Base-by-base conservation (phyloP, 2,329 filamentous ascomycete genomes). In the Aureobasidium lini region DNA sequence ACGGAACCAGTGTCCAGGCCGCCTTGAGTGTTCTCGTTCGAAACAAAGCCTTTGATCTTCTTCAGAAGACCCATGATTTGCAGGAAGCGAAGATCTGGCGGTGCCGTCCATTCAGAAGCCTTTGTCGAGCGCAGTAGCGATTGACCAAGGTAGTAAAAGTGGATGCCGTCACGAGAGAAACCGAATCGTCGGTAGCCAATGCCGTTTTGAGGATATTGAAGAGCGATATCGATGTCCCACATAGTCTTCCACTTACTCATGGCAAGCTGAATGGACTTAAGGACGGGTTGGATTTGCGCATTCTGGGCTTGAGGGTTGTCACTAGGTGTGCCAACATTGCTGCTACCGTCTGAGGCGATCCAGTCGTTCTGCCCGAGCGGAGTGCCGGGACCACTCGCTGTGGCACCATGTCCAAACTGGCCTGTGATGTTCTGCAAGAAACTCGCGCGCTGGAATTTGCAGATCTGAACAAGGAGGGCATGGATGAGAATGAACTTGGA, bases 401-500 rank as follows among this genome's bases (percentile, higher is more conserved):
- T 39, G 5, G 48, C 47, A 31, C 37, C 39, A 23, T 52, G 57
- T n/a, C 46, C 57, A 18, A 50, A 46, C 3, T 50, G 46, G 43
- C 73, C 68, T 49, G 59, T 62, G 11, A 60, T 62, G 36, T 57
- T 43, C 28, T 49, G 37, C 31, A 46, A 16, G 44, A 64, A 58
- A 48, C 66, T 70, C 15, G 75, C 65, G 62, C 75, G 77, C 65
- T 80, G 79, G 43, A 75, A 72, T 57, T 75, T 72, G 74, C 78
- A 82, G 63, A 90, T 81, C 63, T 88, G 79, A 6, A 83, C 77
- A 59, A 88, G 78, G 56, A 91, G 75, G 11, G 82, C 83, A 66
- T 90, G 87, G 7, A 90, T 83, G 48, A 90, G 72, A 59, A 90
- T 81, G 66, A 90, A 90, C 67, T 90, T 90, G 37, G 84, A 85